Base-by-base conservation (phyloP, 73 alveolate genomes). In the Paramecium tetraurelia region DNA sequence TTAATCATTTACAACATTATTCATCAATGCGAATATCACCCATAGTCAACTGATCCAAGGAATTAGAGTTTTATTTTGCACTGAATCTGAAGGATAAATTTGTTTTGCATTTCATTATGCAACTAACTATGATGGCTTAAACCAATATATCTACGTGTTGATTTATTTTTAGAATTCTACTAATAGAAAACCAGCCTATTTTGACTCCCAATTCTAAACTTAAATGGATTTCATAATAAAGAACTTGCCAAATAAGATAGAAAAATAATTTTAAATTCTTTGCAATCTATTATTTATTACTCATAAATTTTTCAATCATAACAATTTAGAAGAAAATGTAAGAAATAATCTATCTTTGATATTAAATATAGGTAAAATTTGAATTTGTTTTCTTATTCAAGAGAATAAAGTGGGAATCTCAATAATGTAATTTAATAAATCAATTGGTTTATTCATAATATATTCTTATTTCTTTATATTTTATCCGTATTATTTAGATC, bases 101-200 rank as follows among this genome's bases (percentile, higher is more conserved):
- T 40, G 57, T 12, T 9, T 11, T 72, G 40, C 31, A 33, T 12
- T 35, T 72, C 2, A 35, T 72, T 38, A 33, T 72, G 57, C 10
- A 72, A 72, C 2, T 35, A 72, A 59, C 86, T 0, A 72, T 72
- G 86, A 72, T 72, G 63, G 86, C 58, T 35, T 36, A 72, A 35
- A 63, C 18, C 35, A 72, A 36, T 14, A 72, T 72, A 16, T 72
- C 14, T 72, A 35, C 12, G 24, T 24, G 31, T 11, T 33, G 29
- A 27, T 63, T 22, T 22, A 31, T 46, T 27, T 9, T 3, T 33
- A 63, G n/a, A 18, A 18, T 53, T 12, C 2, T 18, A 14, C 68
- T 38, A 16, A 5, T 1, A 53, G 16, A 46, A 27, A 63, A 48
- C 7, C 1, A 63, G 12, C 7, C 84, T 11, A 7, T 63, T 2